phyloP scores from a whole-genome alignment of 495 filamentous ascomycete genomes.

The Neurospora terricola region DNA sequence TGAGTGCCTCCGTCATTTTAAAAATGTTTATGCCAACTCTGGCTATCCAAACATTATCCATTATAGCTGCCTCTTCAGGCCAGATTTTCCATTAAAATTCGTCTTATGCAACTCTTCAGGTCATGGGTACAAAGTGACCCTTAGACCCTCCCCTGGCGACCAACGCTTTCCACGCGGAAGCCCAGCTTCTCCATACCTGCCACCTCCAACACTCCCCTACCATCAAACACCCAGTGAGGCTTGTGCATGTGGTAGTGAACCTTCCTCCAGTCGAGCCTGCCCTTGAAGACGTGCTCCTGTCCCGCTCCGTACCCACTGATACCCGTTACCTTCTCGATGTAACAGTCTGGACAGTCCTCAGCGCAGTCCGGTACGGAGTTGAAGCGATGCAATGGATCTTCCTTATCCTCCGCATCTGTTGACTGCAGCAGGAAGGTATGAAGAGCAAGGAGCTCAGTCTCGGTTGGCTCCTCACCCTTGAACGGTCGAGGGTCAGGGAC shows the following conservation, averaged over 20 bases:
- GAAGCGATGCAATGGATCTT: slow-evolving; percentile 22
- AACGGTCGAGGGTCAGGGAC: slow-evolving; percentile 6
- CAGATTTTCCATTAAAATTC: neutral
- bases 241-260: slow-evolving; percentile 47
- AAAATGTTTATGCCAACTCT: neutral
- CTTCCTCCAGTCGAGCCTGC: slow-evolving; percentile 41
- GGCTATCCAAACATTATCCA: neutral
- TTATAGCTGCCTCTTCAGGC: neutral
- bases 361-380: slow-evolving; percentile 23
- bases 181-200: slow-evolving; percentile 46
- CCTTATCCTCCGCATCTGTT: neutral
- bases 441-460: slow-evolving; percentile 25
- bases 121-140: neutral
- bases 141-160: slow-evolving; percentile 15
- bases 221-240: slow-evolving; percentile 62
- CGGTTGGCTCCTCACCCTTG: slow-evolving; percentile 12
- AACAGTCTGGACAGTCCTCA: slow-evolving; percentile 29
- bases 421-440: slow-evolving; percentile 18
- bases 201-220: slow-evolving; percentile 51
- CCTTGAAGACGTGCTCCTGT: slow-evolving; percentile 18
- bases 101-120: no score
- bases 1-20: neutral
- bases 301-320: slow-evolving; percentile 12
- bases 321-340: slow-evolving; percentile 17
- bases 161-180: slow-evolving; percentile 44